Evolutionary conservation across 2,329 filamentous ascomycete species (phyloP).

Genomic region (Mycogone perniciosa): DNA sequence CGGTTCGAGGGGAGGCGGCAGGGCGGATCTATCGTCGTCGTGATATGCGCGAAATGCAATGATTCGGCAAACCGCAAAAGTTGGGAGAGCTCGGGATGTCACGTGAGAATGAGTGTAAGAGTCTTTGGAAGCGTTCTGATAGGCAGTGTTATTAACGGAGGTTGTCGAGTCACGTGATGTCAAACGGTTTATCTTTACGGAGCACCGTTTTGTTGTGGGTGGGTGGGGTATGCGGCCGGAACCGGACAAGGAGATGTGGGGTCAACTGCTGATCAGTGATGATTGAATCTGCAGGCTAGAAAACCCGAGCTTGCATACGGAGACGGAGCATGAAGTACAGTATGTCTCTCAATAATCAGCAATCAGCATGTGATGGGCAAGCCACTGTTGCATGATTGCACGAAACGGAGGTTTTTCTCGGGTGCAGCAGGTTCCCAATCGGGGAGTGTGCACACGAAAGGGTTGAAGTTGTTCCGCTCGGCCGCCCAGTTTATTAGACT

Average conservation of each 20-base stretch:
- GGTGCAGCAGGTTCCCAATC: no score
- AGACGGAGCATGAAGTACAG: no score
- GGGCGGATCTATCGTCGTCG: slow-evolving; percentile 11
- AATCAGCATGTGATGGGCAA: slow-evolving; percentile 7
- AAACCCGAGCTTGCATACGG: no score
- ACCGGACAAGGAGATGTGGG: not conserved
- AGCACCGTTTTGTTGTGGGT: not conserved
- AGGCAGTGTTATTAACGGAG: not conserved
- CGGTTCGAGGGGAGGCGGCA: not conserved
- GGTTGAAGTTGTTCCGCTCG: no score
- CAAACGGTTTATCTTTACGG: not conserved
- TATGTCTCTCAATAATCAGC: not conserved
- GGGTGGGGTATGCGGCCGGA: not conserved
- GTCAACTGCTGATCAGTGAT: not conserved
- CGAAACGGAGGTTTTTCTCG: no score
- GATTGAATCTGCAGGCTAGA: no score
- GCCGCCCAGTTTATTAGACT: no score
- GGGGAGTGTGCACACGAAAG: no score
- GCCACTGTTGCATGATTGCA: no score
- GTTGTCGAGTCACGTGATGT: not conserved
- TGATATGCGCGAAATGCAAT: slow-evolving; percentile 30
- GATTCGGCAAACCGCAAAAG: slow-evolving; percentile 25
- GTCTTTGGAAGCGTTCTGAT: not conserved
- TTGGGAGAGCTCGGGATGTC: slow-evolving; percentile 27
- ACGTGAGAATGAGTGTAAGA: slow-evolving; percentile 23